phyloP scores from a whole-genome alignment of 176 grass and related monocot species.

The Eragrostis curvula region DNA sequence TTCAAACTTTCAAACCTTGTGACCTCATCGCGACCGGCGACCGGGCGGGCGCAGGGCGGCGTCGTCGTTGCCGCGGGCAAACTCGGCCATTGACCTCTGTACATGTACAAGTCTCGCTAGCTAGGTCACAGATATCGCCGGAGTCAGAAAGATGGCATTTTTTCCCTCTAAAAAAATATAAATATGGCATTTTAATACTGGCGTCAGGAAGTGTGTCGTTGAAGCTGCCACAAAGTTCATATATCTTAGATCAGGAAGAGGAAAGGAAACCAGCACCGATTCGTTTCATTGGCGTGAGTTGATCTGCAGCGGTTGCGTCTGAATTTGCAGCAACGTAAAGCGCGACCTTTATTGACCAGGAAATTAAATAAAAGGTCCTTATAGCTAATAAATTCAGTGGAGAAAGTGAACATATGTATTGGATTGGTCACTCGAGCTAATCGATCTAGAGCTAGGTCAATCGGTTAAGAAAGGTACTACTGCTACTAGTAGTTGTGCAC shows the following conservation, averaged over 20 bases:
- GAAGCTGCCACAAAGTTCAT: no score
- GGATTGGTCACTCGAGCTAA: neutral
- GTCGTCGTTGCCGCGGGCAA: neutral
- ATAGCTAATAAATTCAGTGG: neutral
- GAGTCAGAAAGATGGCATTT: neutral
- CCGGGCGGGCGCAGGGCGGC: neutral
- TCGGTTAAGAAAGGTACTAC: neutral
- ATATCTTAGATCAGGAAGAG: no score
- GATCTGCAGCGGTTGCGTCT: neutral
- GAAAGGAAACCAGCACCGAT: neutral
- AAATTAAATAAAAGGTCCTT: no score
- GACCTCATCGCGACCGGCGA: neutral
- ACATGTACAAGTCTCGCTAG: no score
- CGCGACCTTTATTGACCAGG: constrained; percentile 23
- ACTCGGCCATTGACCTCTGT: no score
- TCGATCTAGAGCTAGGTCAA: neutral
- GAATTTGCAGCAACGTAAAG: neutral
- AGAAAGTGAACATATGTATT: neutral
- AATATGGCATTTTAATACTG: neutral
- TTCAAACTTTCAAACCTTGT: neutral
- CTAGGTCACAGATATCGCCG: neutral
- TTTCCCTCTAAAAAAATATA: no score
- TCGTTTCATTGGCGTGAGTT: neutral
- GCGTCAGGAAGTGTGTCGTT: neutral
- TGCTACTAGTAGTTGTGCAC: neutral